Evolutionary conservation across 1,139 yeast genomes (phyloP), one percentile per base, ranked within the genome.

Genomic region (Pneumocystis carinii): DNA sequence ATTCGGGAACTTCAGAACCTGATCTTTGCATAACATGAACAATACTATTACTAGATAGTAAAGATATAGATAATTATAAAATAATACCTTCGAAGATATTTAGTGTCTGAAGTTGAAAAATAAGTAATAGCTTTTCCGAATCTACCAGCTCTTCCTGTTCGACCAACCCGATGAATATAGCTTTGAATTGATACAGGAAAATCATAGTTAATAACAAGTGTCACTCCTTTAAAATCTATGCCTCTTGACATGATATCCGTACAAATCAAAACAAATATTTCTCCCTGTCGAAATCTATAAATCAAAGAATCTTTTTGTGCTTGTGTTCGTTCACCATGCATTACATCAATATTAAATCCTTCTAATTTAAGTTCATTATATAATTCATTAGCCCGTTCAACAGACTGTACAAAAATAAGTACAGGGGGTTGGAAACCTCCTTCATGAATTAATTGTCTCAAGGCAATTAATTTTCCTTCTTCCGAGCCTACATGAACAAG

Each of bases 181-280:
- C 96, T 86, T 74, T 92, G 97, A 0, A 97, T 89, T 62, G 87
- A 82, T 70, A 85, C 89, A 17, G 99, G 99, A 5, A 92, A 96
- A 75, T 94, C 99, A 73, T 92, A 94, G 75, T 94, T 94, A 69
- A 94, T 87, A 41, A 94, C 97, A 66, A 92, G 75, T 71, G 90
- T 90, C 56, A 94, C 95, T 57, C 97, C 97, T 72, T 89, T 89
- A 77, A 94, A 94, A 75, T 94, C 98, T 65, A 94, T 90, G 77
- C 99, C 99, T 76, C 99, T 82, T 1, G 97, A 85, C 64, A 94
- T 77, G 63, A 94, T 96, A 75, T 94, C 98, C 0, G 98, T 94
- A 72, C 97, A 90, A 65, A 94, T 92, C 67, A 94, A 79, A 61
- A 94, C 95, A 98, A 98, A 94, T 56, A 90, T 79, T 57, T 90